phyloP scores from a whole-genome alignment of 2,329 filamentous ascomycete species.

The Parasarocladium wereldwijsianum region DNA sequence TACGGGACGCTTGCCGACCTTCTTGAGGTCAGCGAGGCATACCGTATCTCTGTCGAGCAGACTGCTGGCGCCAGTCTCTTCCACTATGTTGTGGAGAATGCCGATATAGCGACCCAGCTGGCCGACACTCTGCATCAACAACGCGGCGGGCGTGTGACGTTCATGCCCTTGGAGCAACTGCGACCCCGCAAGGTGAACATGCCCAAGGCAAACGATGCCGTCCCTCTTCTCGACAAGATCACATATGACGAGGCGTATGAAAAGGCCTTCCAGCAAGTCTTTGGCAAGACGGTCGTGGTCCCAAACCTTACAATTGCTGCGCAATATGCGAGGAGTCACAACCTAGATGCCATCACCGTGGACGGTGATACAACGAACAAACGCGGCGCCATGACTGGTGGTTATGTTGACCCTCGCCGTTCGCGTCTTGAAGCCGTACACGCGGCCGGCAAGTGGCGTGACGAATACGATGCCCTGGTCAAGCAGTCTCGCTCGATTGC shows the following conservation, averaged over 20 bases:
- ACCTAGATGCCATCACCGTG: constrained; percentile 82
- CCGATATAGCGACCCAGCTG: constrained; percentile 70
- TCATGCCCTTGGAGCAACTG: constrained; percentile 81
- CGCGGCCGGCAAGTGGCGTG: constrained; percentile 57
- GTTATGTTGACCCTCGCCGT: constrained; percentile 74
- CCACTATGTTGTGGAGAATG: constrained; percentile 89
- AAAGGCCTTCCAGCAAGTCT: constrained; percentile 83
- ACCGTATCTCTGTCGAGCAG: constrained; percentile 80
- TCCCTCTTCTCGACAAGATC: constrained; percentile 76
- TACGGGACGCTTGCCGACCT: constrained; percentile 90
- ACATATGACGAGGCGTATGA: constrained; percentile 65
- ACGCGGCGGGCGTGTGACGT: constrained; percentile 76
- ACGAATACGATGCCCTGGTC: constrained; percentile 55
- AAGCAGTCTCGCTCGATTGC: constrained; percentile 51
- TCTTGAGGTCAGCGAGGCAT: constrained; percentile 72
- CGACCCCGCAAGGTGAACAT: constrained; percentile 58
- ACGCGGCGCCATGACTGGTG: constrained; percentile 87
- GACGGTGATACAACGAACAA: constrained; percentile 93
- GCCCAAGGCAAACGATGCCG: constrained; percentile 73
- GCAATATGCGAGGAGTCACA: constrained; percentile 85
- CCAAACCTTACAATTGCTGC: constrained; percentile 76
- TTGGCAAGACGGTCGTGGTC: constrained; percentile 89
- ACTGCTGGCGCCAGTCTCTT: constrained; percentile 87
- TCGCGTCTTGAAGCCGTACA: constrained; percentile 80
- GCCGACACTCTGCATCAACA: constrained; percentile 67